Conservation (phyloP, 2,329 filamentous ascomycete genomes). For the Teratosphaeria viscida region DNA sequence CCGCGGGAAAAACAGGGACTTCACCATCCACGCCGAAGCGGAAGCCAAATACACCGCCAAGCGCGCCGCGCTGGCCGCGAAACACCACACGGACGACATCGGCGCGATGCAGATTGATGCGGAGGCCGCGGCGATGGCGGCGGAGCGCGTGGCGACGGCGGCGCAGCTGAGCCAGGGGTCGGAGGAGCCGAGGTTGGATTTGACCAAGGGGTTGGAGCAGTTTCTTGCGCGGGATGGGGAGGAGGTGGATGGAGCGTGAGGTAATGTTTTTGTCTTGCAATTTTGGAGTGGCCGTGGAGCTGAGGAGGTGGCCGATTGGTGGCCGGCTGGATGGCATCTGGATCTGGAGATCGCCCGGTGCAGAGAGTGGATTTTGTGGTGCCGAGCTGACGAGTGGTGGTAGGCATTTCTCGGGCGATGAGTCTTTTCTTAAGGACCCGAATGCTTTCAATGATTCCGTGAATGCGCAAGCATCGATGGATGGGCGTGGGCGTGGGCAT, state of each 20-base stretch:
- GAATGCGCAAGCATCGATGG: constrained; percentile 5
- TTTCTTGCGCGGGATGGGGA: neutral
- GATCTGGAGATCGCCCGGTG: too few species aligned
- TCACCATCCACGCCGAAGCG: constrained; percentile 18
- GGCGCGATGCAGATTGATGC: neutral
- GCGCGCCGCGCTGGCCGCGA: neutral
- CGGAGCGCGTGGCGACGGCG: neutral
- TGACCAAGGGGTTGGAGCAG: neutral
- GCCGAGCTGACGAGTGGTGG: neutral
- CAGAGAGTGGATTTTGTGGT: neutral
- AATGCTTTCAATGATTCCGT: constrained; percentile 28
- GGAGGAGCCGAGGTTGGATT: neutral
- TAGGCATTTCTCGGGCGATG: constrained; percentile 48
- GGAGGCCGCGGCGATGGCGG: neutral
- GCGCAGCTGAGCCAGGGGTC: constrained; percentile 5
- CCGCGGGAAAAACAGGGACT: constrained; percentile 17
- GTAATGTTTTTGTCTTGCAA: neutral
- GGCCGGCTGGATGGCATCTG: neutral
- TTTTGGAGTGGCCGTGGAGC: neutral
- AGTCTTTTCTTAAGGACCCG: constrained; percentile 39
- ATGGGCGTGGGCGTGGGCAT: neutral
- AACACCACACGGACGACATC: neutral
- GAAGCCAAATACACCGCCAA: neutral
- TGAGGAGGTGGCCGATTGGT: neutral
- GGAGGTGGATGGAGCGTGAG: neutral